Conservation (phyloP, 1,284 basidiomycete species). For the Anthracocystis panici-leucophaei region DNA sequence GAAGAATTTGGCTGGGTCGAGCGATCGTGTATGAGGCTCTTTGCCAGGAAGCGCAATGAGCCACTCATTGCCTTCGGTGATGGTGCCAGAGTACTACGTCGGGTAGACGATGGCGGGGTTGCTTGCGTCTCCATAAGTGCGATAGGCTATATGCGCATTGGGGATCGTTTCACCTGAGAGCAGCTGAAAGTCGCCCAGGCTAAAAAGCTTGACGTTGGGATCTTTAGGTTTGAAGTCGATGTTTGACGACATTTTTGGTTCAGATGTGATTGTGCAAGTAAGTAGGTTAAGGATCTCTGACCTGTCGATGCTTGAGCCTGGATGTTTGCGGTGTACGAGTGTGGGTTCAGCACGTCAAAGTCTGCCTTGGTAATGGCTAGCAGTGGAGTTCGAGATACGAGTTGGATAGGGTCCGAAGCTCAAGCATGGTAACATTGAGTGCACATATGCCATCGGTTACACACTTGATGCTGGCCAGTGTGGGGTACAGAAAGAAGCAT, state of each 20-base stretch:
- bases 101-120: slow-evolving; percentile 57
- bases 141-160: slow-evolving; percentile 53
- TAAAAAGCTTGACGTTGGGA: slow-evolving; percentile 30
- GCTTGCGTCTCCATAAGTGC: slow-evolving; percentile 46
- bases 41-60: slow-evolving; percentile 31
- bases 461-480: too few relatives aligned
- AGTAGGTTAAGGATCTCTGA: too few relatives aligned
- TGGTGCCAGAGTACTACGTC: slow-evolving; percentile 57
- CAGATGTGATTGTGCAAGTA: not conserved
- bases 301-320: too few relatives aligned
- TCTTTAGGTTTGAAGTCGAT: slow-evolving; percentile 14
- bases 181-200: slow-evolving; percentile 51
- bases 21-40: slow-evolving; percentile 19
- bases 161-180: slow-evolving; percentile 36
- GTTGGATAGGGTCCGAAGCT: not conserved
- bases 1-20: slow-evolving; percentile 55
- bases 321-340: too few relatives aligned
- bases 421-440: too few relatives aligned
- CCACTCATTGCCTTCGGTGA: slow-evolving; percentile 56
- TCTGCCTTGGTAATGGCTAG: too few relatives aligned
- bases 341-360: too few relatives aligned
- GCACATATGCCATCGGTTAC: too few relatives aligned
- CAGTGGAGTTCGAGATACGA: not conserved
- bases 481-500: slow-evolving; percentile 1
- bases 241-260: slow-evolving; percentile 9